Evolutionary conservation across 257 asterid species (phyloP).

Genomic region (Fraxinus excelsior): DNA sequence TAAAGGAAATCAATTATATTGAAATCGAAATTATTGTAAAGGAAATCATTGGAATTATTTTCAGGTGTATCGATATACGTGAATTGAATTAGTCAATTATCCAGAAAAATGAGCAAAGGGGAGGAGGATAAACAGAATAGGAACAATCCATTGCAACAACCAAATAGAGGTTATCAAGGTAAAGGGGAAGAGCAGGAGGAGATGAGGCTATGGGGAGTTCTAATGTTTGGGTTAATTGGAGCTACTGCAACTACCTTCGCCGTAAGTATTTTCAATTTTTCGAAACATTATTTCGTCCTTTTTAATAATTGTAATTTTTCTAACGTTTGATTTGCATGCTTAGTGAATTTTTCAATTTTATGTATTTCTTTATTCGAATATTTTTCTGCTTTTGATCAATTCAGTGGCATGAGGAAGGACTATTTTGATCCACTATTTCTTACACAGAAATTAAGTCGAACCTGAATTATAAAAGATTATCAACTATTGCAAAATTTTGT

Average conservation of each 20-base stretch:
- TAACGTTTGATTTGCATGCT: conserved; percentile 5
- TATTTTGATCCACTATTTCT: not conserved
- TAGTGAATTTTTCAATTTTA: not conserved
- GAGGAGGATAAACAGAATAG: conserved; percentile 40
- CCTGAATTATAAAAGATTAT: not conserved
- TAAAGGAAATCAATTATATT: not conserved
- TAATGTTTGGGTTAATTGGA: conserved; percentile 73
- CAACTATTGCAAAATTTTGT: not conserved
- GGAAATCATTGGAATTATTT: not conserved
- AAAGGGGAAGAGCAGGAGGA: conserved; percentile 35
- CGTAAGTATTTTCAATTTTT: conserved; percentile 41
- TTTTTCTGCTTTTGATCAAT: not conserved
- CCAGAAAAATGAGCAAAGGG: conserved; percentile 46
- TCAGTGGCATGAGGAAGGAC: conserved; percentile 21
- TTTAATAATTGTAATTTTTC: not conserved
- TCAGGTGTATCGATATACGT: not conserved
- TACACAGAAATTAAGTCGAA: not conserved
- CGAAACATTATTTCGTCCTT: not conserved
- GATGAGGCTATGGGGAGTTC: conserved; percentile 59
- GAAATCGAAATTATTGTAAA: not conserved
- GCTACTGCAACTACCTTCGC: conserved; percentile 81
- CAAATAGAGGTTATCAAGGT: conserved; percentile 28
- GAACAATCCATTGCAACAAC: not conserved
- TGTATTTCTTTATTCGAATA: not conserved
- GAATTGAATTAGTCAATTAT: not conserved